Percentiles rank a stretch among this genome's conserved stretches.
Conservation (phyloP, 163 green algal species). For the Volvox carteri region DNA sequence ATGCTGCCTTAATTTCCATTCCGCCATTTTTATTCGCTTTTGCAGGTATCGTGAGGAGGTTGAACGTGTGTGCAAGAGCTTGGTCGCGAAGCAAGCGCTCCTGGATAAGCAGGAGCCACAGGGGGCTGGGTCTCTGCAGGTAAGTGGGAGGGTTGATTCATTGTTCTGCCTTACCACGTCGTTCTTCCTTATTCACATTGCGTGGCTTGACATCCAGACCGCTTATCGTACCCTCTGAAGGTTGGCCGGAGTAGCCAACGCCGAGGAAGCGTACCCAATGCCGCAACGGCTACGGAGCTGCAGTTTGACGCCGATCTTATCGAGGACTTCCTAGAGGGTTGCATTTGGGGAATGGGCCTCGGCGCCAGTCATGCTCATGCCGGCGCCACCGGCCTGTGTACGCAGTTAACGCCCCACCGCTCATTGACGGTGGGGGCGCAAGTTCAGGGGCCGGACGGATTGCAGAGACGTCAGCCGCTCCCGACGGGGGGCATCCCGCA, state of each 20-base stretch:
- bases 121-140: not conserved
- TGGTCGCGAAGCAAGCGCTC: slow-evolving; percentile 44
- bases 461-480: not conserved
- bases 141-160: not conserved
- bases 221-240: too few species aligned
- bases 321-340: slow-evolving; percentile 39
- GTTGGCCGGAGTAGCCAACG: too few species aligned
- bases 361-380: not conserved
- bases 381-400: not conserved
- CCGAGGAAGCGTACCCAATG: not conserved
- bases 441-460: not conserved
- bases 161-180: too few species aligned
- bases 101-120: slow-evolving; percentile 4
- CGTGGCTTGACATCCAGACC: too few species aligned
- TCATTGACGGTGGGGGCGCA: not conserved
- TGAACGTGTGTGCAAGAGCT: not conserved
- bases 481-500: not conserved
- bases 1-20: too few species aligned
- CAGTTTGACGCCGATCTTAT: not conserved
- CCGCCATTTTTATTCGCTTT: not conserved
- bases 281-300: not conserved
- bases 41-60: slow-evolving; percentile 48
- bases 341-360: slow-evolving; percentile 51
- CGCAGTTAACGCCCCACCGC: not conserved
- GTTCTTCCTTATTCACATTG: too few species aligned